Evolutionary conservation across 805 yeast species (phyloP).

Genomic region (Blastobotrys terrestris): DNA sequence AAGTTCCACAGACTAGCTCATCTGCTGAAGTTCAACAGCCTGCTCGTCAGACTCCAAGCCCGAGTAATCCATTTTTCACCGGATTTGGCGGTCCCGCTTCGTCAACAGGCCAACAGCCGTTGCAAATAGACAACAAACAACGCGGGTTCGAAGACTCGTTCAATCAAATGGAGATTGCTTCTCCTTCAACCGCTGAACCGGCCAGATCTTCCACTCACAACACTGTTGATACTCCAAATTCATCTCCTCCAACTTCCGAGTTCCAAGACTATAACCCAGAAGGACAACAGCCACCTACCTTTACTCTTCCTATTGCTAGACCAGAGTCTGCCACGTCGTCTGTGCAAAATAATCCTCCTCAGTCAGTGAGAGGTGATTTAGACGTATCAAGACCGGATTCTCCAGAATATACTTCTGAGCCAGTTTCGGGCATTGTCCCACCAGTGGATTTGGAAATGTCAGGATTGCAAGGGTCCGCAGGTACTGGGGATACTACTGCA

Average conservation of each 20-base stretch:
- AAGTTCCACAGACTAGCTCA: not conserved
- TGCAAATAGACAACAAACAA: not conserved
- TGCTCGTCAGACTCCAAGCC: constrained; percentile 3
- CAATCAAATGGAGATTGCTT: constrained; percentile 19
- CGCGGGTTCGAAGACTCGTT: constrained; percentile 22
- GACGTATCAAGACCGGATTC: constrained; percentile 41
- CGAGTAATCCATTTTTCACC: constrained; percentile 16
- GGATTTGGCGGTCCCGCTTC: not conserved
- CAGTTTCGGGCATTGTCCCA: constrained; percentile 28
- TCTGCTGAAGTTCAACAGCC: not conserved
- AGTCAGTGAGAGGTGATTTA: constrained; percentile 76
- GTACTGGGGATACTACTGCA: constrained; percentile 4
- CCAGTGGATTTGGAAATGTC: constrained; percentile 16
- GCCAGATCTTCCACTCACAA: constrained; percentile 21
- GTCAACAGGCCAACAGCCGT: not conserved
- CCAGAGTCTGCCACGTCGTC: constrained; percentile 84
- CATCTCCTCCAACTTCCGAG: constrained; percentile 27
- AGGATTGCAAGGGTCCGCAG: not conserved
- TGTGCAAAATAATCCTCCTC: constrained; percentile 86
- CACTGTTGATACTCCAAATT: constrained; percentile 25
- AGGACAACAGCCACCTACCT: constrained; percentile 19
- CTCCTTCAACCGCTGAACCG: constrained; percentile 24
- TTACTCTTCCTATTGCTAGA: constrained; percentile 46
- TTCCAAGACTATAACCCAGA: constrained; percentile 16
- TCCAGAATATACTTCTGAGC: constrained; percentile 32